Evolutionary conservation across 345 rosid species (phyloP), one percentile per base, ranked within the genome.

Genomic region (Populus davidiana): DNA sequence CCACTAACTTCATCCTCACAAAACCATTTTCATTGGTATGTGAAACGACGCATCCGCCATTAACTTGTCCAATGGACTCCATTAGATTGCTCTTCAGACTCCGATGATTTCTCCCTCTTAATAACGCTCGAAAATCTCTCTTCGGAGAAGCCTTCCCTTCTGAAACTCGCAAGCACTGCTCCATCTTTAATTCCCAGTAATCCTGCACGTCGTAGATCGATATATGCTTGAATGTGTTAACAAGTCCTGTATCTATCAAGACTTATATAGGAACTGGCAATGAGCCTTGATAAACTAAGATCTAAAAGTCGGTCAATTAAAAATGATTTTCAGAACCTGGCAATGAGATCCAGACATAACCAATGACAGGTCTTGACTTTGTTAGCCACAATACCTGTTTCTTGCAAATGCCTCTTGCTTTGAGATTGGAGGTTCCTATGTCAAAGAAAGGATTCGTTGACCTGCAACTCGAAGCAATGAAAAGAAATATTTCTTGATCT

Each of bases 1-100:
- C 84, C 16, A 85, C 49, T 31, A 89, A 44, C 81, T 85, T 87
- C 80, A 86, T 49, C 78, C 86, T 83, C 73, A 86, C 75, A 18
- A 38, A 85, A 63, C 89, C 87, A 50, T 76, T 83, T 29, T 82
- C 83, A 8, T 54, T 59, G 16, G 59, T 33, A 2, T 85, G 83
- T 9, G 86, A 76, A 21, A 78, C 77, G 35, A 75, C 75, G 5
- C 74, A 69, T 20, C 79, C 84, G 6, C 27, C 62, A 18, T 70
- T 83, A 16, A 73, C 67, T 43, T 78, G 77, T 7, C 83, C 64
- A 44, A 77, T 75, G 25, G 78, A 74, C 54, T 81, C 88, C n/a
- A 59, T 27, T 20, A 79, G 31, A 35, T 68, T 82, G 83, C 77
- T 83, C 80, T 38, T 79, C 66, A 43, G 67, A 21, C 52, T 75